Evolutionary conservation across 208 protist genomes (phyloP).

Genomic region (Vickermania spadyakhi): DNA sequence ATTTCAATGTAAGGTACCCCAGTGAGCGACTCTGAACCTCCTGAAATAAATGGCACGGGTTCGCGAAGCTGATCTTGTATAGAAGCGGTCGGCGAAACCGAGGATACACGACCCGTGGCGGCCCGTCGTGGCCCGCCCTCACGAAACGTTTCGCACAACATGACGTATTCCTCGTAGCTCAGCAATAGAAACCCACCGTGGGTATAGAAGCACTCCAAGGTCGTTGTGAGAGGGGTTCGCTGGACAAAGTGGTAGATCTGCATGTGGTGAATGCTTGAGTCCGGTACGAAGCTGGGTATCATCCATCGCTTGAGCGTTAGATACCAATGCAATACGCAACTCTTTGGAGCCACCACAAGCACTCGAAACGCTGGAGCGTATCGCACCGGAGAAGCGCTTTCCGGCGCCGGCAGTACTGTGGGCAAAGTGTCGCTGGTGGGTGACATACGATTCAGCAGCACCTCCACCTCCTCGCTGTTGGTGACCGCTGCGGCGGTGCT

Average conservation of each 20-base stretch:
- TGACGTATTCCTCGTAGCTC: slow-evolving; percentile 81
- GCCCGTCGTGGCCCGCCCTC: neutral
- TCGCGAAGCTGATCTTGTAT: slow-evolving; percentile 6
- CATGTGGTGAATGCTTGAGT: slow-evolving; percentile 25
- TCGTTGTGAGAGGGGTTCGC: slow-evolving; percentile 24
- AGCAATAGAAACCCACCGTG: slow-evolving; percentile 66
- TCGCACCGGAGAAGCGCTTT: neutral
- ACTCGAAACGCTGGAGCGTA: slow-evolving; percentile 34
- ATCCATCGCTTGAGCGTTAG: slow-evolving; percentile 39
- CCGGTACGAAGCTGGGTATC: slow-evolving; percentile 14
- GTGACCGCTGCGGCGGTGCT: neutral
- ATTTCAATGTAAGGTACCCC: slow-evolving; percentile 25
- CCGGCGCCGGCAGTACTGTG: no score
- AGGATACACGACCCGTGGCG: slow-evolving; percentile 7
- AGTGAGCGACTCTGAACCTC: slow-evolving; percentile 6
- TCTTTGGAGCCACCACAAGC: slow-evolving; percentile 64
- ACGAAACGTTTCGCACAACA: slow-evolving; percentile 15
- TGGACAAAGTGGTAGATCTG: slow-evolving; percentile 14
- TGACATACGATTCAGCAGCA: neutral
- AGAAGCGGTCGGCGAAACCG: slow-evolving; percentile 2
- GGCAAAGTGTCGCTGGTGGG: neutral
- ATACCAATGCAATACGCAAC: slow-evolving; percentile 66
- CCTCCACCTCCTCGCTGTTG: neutral
- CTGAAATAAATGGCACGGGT: slow-evolving; percentile 27
- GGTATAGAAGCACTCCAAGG: slow-evolving; percentile 28